phyloP scores from a whole-genome alignment of 2,329 filamentous ascomycete genomes.

The Colletotrichum salicis region DNA sequence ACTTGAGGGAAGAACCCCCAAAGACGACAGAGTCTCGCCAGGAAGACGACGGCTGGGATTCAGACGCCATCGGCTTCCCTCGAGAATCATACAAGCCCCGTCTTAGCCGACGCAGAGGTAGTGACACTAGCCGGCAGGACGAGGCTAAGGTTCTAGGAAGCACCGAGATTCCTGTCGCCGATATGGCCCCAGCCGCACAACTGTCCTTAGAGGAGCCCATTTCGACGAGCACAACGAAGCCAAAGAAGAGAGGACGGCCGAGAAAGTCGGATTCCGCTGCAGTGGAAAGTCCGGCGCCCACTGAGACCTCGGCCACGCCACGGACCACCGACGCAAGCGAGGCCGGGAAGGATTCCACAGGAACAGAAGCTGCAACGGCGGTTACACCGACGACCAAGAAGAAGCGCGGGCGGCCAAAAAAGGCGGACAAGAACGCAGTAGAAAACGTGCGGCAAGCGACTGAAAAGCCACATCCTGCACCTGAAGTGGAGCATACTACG shows the following conservation, averaged over 20 bases:
- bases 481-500: not conserved
- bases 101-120: slow-evolving; percentile 32
- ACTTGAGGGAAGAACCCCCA: not conserved
- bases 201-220: not conserved
- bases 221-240: not conserved
- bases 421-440: slow-evolving; percentile 41
- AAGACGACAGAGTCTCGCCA: not conserved
- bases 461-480: slow-evolving; percentile 1
- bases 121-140: slow-evolving; percentile 28
- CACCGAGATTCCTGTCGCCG: not conserved
- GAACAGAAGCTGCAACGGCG: slow-evolving; percentile 8
- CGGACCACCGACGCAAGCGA: not conserved
- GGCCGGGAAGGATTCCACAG: not conserved
- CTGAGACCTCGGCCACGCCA: not conserved
- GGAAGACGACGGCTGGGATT: slow-evolving; percentile 30
- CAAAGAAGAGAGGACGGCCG: slow-evolving; percentile 36
- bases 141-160: not conserved
- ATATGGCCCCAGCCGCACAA: slow-evolving; percentile 8
- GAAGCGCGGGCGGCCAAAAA: slow-evolving; percentile 54
- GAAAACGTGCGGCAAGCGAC: slow-evolving; percentile 25
- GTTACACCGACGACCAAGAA: slow-evolving; percentile 25
- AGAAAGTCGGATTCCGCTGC: slow-evolving; percentile 16
- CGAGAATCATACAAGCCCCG: slow-evolving; percentile 27
- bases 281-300: not conserved
- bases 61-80: slow-evolving; percentile 22